These are phyloP conservation scores for Fusarium buharicum DNA, from an alignment of 2,329 filamentous ascomycete genomes.

Conservation along the genomic window DNA sequence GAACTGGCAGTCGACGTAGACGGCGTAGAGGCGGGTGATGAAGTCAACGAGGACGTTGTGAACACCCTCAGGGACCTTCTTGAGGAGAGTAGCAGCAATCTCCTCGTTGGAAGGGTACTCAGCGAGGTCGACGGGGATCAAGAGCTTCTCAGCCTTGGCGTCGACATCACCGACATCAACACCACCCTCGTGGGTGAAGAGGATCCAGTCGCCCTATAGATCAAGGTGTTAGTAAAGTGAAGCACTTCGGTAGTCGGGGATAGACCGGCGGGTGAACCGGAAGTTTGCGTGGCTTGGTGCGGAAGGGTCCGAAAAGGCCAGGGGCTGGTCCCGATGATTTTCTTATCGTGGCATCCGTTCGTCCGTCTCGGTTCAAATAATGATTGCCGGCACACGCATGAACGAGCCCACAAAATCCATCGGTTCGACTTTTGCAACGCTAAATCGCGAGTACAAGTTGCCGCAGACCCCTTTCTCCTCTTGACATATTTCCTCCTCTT, in stretches of 20 bases:
- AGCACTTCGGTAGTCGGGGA: slow-evolving; percentile 8
- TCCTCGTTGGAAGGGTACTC: slow-evolving; percentile 96
- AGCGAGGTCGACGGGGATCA: slow-evolving; percentile 94
- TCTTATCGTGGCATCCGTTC: slow-evolving; percentile 54
- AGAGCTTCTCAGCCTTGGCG: slow-evolving; percentile 97
- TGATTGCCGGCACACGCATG: slow-evolving; percentile 41
- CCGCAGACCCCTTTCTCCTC: slow-evolving; percentile 16
- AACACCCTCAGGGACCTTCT: slow-evolving; percentile 92
- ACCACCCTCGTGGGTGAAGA: slow-evolving; percentile 99
- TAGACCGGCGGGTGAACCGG: slow-evolving; percentile 14
- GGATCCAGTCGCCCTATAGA: slow-evolving; percentile 94
- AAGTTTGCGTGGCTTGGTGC: slow-evolving; percentile 20
- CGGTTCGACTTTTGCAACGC: slow-evolving; percentile 29
- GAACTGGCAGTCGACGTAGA: slow-evolving; percentile 99
- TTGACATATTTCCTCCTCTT: slow-evolving; percentile 15
- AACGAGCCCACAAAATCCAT: slow-evolving; percentile 43
- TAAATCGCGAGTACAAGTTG: slow-evolving; percentile 39
- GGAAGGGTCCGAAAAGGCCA: slow-evolving; percentile 30
- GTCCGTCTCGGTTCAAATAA: slow-evolving; percentile 48
- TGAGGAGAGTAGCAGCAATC: slow-evolving; percentile 85
- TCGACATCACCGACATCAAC: slow-evolving; percentile 99
- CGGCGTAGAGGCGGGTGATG: slow-evolving; percentile 96
- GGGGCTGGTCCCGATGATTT: slow-evolving; percentile 34
- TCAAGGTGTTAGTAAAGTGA: slow-evolving; percentile 36
- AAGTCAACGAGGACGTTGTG: slow-evolving; percentile 99